Conservation (phyloP, 352 stramenopile genomes). For the Pythium insidiosum region DNA sequence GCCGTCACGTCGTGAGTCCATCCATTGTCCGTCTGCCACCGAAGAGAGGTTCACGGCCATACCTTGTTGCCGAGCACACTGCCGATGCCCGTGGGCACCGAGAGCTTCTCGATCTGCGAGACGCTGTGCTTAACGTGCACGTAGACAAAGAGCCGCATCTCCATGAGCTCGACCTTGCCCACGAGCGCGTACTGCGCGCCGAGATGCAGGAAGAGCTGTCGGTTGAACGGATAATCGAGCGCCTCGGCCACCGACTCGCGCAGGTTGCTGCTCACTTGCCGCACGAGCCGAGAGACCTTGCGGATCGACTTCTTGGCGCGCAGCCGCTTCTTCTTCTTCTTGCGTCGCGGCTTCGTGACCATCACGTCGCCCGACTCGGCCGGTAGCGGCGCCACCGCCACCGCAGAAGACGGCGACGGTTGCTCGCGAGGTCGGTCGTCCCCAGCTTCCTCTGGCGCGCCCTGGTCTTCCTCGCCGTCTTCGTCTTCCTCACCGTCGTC, state of each 20-base stretch:
- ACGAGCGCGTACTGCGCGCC: slow-evolving; percentile 47
- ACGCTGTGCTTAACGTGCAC: slow-evolving; percentile 53
- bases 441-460: slow-evolving; percentile 6
- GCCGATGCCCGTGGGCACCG: slow-evolving; percentile 60
- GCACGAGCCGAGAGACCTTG: slow-evolving; percentile 54
- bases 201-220: slow-evolving; percentile 52
- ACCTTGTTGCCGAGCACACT: slow-evolving; percentile 84
- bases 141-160: slow-evolving; percentile 75
- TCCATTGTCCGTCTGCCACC: too few relatives aligned
- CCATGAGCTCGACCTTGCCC: slow-evolving; percentile 71
- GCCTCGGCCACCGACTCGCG: slow-evolving; percentile 46
- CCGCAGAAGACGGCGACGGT: too few relatives aligned
- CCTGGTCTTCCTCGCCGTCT: slow-evolving; percentile 15
- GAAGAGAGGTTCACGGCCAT: too few relatives aligned
- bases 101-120: slow-evolving; percentile 58
- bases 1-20: background rate
- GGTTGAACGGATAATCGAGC: slow-evolving; percentile 62
- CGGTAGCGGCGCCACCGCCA: background rate
- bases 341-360: slow-evolving; percentile 53
- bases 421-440: too few relatives aligned
- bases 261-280: slow-evolving; percentile 57
- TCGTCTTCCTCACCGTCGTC: slow-evolving; percentile 24
- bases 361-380: slow-evolving; percentile 41
- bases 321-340: too few relatives aligned
- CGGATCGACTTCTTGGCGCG: slow-evolving; percentile 60